A percentile compares a stretch with the other conserved stretches of the same genome.
These are phyloP conservation scores for Stylonectria norvegica DNA, from an alignment of 2,329 filamentous ascomycete species.

Conservation along the genomic window DNA sequence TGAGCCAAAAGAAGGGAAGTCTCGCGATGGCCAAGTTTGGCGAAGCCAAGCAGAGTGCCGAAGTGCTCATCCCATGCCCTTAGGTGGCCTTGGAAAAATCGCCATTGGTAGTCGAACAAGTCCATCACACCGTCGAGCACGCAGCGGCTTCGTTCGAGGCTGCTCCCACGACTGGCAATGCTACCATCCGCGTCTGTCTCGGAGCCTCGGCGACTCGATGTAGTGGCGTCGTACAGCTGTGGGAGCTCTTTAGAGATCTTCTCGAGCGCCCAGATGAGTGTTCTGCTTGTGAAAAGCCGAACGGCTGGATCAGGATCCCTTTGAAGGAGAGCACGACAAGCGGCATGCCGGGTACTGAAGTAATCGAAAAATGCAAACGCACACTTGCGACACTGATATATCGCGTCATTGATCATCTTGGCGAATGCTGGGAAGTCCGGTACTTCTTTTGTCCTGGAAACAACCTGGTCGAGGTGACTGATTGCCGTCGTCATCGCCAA, in stretches of 20 bases:
- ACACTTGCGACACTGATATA: slow-evolving; percentile 48
- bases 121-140: slow-evolving; percentile 40
- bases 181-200: slow-evolving; percentile 31
- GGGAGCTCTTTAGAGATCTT: slow-evolving; percentile 50
- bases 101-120: slow-evolving; percentile 57
- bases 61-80: slow-evolving; percentile 78
- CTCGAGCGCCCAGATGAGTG: slow-evolving; percentile 52
- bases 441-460: slow-evolving; percentile 66
- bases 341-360: slow-evolving; percentile 51
- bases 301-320: slow-evolving; percentile 55
- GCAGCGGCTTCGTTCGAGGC: slow-evolving; percentile 7
- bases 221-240: slow-evolving; percentile 41
- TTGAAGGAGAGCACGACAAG: slow-evolving; percentile 63
- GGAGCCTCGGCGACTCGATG: slow-evolving; percentile 6
- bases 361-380: slow-evolving; percentile 60
- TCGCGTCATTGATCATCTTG: slow-evolving; percentile 45
- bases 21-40: slow-evolving; percentile 57
- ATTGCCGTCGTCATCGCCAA: slow-evolving; percentile 54
- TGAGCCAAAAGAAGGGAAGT: slow-evolving; percentile 56
- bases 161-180: slow-evolving; percentile 4
- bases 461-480: slow-evolving; percentile 71
- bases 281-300: slow-evolving; percentile 48
- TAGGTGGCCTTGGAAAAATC: slow-evolving; percentile 56
- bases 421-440: slow-evolving; percentile 59
- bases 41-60: slow-evolving; percentile 64